phyloP scores from a whole-genome alignment of 2,329 filamentous ascomycete species.

The Neofusicoccum parvum region DNA sequence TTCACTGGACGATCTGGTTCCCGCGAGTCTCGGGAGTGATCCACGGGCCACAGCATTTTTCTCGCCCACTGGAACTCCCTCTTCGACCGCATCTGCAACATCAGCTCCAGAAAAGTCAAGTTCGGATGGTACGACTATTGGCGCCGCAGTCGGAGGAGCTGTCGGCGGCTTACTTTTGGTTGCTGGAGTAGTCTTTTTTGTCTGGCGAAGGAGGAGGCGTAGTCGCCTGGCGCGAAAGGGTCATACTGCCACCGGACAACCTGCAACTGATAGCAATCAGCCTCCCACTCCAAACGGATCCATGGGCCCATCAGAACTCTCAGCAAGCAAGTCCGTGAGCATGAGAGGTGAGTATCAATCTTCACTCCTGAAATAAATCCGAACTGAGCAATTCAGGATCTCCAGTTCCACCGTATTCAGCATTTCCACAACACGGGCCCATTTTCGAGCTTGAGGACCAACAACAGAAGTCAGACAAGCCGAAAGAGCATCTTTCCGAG shows the following conservation, averaged over 20 bases:
- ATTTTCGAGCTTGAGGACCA: neutral
- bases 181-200: too few species aligned
- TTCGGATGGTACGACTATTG: neutral
- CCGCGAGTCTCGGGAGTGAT: neutral
- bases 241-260: neutral
- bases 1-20: neutral
- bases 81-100: neutral
- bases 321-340: neutral
- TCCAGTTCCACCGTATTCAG: neutral
- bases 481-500: too few species aligned
- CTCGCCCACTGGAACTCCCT: neutral
- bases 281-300: neutral
- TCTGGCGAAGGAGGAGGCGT: neutral
- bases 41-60: neutral
- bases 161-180: neutral
- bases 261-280: neutral
- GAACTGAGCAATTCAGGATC: neutral
- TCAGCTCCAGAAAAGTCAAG: neutral
- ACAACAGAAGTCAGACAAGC: too few species aligned
- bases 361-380: too few species aligned
- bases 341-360: neutral
- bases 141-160: neutral
- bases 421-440: neutral
- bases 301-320: neutral
- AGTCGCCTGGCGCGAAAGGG: neutral